Evolutionary conservation across 1,284 basidiomycete species (phyloP).

Genomic region (Butyriboletus appendiculatus): DNA sequence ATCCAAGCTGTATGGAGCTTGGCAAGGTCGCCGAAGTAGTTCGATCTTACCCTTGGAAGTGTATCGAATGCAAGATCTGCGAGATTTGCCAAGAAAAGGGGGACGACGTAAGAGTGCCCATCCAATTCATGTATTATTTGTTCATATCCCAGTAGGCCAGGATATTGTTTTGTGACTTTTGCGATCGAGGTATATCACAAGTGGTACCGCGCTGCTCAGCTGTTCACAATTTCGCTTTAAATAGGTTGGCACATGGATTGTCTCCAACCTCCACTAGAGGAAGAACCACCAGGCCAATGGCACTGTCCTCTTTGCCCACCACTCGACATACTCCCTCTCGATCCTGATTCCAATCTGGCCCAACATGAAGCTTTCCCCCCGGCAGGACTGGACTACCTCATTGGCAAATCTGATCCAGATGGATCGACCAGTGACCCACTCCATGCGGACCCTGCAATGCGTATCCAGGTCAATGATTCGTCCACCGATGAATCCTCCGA

Average conservation of each 20-base stretch:
- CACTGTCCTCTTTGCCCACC: slow-evolving; percentile 65
- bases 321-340: slow-evolving; percentile 26
- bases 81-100: slow-evolving; percentile 86
- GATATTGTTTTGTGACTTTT: slow-evolving; percentile 92
- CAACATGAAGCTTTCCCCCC: slow-evolving; percentile 7
- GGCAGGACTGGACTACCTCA: slow-evolving; percentile 2
- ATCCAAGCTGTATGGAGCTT: slow-evolving; percentile 76
- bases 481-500: slow-evolving; percentile 32
- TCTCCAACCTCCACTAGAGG: slow-evolving; percentile 70
- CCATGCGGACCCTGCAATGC: slow-evolving; percentile 20
- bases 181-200: slow-evolving; percentile 74
- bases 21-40: slow-evolving; percentile 53
- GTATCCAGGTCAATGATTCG: slow-evolving; percentile 19
- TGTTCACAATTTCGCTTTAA: slow-evolving; percentile 7
- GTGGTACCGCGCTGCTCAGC: neutral
- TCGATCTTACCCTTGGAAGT: slow-evolving; percentile 82
- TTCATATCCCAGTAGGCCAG: slow-evolving; percentile 54
- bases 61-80: slow-evolving; percentile 93
- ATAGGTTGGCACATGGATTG: slow-evolving; percentile 92
- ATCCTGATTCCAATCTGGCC: slow-evolving; percentile 18
- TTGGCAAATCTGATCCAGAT: slow-evolving; percentile 6
- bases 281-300: slow-evolving; percentile 77
- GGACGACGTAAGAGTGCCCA: slow-evolving; percentile 73
- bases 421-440: slow-evolving; percentile 3
- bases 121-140: slow-evolving; percentile 9